Evolutionary conservation across 208 protist species (phyloP), one percentile per base, ranked within the genome.

Genomic region (Acanthamoeba culbertsoni): DNA sequence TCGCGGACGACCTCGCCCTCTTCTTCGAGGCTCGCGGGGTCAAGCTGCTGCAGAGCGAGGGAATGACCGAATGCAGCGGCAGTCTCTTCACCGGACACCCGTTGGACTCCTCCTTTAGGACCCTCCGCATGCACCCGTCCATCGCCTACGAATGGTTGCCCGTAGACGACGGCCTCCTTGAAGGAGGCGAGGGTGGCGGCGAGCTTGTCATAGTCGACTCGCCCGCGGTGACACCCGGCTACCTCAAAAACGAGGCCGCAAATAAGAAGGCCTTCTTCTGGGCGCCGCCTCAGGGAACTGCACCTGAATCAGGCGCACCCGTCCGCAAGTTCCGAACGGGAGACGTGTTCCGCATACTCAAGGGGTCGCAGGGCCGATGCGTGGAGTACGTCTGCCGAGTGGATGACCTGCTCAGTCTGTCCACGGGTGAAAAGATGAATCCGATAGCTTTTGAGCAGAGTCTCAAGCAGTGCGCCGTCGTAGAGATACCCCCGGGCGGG

Each of bases 401-500:
- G 33, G 82, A 89, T 31, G 82, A 89, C 28, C 23, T 89, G 82
- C 82, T 89, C 40, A 89, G 82, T n/a, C 82, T 89, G 12, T 89
- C 82, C 46, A 89, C 82, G n/a, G 82, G 82, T 37, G 82, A 89
- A 37, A 89, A 89, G 82, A 59, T 89, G 28, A 89, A 89, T 18
- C 82, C 82, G 42, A 89, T 89, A 42, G 82, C 82, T n/a, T 89
- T 65, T 37, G 82, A 89, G 82, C 82, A 89, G 82, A n/a, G 26
- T n/a, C 46, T 89, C 7, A n/a, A 48, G 12, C 82, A 43, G 2
- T 8, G 37, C 73, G 7, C 73, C 46, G 33, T 37, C 12, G 51
- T 86, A 16, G 33, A 23, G 35, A 14, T 12, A 8, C 31, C 46
- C 2, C 12, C 40, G 42, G 18, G 28, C 31, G 12, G 40, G 42